Conservation (phyloP, 306 rosid species). For the Quercus rubra region DNA sequence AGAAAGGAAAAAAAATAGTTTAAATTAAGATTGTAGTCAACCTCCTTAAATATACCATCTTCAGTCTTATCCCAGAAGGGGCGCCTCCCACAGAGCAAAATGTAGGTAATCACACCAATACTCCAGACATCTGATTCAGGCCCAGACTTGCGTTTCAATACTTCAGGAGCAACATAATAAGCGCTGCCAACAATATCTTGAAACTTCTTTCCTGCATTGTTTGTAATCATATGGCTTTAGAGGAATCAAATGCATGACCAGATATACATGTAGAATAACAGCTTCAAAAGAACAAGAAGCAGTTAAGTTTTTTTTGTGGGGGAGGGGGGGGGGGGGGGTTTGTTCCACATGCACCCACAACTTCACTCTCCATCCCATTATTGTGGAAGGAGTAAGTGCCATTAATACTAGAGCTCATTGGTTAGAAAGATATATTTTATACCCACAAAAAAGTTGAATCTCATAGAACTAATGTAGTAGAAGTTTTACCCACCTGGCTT, state of each 20-base stretch:
- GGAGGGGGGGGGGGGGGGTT: too few species aligned
- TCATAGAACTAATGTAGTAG: background rate
- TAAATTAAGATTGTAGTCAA: conserved; percentile 33
- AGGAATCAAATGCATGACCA: conserved; percentile 21
- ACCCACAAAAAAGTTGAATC: background rate
- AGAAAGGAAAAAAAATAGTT: conserved; percentile 6
- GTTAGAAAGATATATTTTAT: background rate
- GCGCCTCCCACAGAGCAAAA: conserved; percentile 95
- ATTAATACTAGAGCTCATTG: too few species aligned
- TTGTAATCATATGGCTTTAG: conserved; percentile 20
- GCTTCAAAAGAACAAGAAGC: background rate
- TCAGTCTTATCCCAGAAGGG: conserved; percentile 99
- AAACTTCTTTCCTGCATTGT: conserved; percentile 71
- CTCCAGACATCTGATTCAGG: conserved; percentile 99
- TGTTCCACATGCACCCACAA: too few species aligned
- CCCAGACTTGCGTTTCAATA: conserved; percentile 91
- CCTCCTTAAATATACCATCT: conserved; percentile 99
- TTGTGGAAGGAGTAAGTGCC: too few species aligned
- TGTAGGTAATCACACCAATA: conserved; percentile 96
- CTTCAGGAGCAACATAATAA: conserved; percentile 99
- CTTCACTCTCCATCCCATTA: too few species aligned
- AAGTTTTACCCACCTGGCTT: conserved; percentile 66
- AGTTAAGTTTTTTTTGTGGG: too few species aligned
- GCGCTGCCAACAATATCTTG: conserved; percentile 98
- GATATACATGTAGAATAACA: background rate